Base-by-base conservation (phyloP, 78 protist species). In the Monosiga brevicollis region DNA sequence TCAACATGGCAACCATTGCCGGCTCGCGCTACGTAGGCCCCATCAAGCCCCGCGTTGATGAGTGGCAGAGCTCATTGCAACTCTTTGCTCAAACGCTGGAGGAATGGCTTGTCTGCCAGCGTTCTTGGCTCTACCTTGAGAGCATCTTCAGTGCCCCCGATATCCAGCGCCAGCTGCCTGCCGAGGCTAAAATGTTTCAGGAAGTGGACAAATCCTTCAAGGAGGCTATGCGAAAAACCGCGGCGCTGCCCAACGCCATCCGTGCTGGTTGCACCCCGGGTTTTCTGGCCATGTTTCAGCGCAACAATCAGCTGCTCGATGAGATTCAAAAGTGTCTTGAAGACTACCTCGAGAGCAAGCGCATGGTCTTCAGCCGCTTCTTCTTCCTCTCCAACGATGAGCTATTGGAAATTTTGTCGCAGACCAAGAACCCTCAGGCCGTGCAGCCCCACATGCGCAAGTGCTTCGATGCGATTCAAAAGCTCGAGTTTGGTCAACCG, bases 31-130 rank as follows among this genome's bases (percentile, higher is more conserved):
- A 84, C 84, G 90, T 91, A n/a, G 95, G 86, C 35, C 83, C 90
- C 32, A 90, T 87, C 37, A 34, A 72, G 71, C 26, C 0, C 11
- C 75, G 73, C 9, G 94, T 92, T 29, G 94, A 91, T 55, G 35
- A n/a, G 38, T 92, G 95, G 97, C 92, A 93, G 22, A 42, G 23
- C 49, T 39, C 84, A 9, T 81, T 95, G 3, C 10, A 34, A 20
- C 43, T 76, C 75, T 83, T 93, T 43, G 41, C 81, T 2, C 94
- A 91, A 29, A 43, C 89, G n/a, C 90, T 95, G 11, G 96, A 95
- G 62, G 95, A 86, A 62, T 90, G 93, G 95, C 78, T 93, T 26
- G 43, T 37, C 40, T 91, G 93, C 85, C 97, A 95, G 86, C 62
- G 91, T 11, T 42, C 26, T 76, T 93, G 93, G 93, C 49, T 90